These are phyloP conservation scores for Punctularia strigosozonata DNA, from an alignment of 768 basidiomycete species.

Conservation along the genomic window DNA sequence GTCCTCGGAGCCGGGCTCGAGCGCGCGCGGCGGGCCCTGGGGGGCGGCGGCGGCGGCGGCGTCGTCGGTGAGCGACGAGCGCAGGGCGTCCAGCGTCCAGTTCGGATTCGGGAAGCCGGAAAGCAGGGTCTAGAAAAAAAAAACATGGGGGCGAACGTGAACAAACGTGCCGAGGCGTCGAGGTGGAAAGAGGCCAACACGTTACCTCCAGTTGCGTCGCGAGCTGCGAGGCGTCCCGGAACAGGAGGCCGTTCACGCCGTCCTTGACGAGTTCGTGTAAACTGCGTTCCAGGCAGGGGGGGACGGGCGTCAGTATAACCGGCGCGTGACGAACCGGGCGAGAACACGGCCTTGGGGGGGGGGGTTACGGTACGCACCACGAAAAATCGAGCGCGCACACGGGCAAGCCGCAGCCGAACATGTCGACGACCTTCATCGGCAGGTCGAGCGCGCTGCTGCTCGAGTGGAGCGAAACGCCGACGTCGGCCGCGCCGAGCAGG, in stretches of 20 bases:
- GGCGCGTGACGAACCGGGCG: conserved; percentile 1
- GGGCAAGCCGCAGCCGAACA: conserved; percentile 95
- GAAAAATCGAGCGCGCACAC: conserved; percentile 83
- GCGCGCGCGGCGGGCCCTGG: neutral
- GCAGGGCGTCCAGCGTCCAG: conserved; percentile 34
- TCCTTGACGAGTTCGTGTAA: conserved; percentile 80
- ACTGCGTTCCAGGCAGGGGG: conserved; percentile 30
- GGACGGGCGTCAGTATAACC: conserved; percentile 2
- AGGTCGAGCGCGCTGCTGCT: conserved; percentile 87
- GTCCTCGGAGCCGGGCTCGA: conserved; percentile 6
- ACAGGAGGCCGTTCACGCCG: conserved; percentile 75
- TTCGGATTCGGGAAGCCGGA: conserved; percentile 50
- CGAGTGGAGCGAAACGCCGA: conserved; percentile 85
- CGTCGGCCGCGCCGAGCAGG: conserved; percentile 80
- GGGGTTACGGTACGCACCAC: conserved; percentile 43
- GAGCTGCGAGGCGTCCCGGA: conserved; percentile 54
- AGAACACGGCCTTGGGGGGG: neutral
- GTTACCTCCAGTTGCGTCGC: conserved; percentile 61
- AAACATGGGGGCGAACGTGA: neutral
- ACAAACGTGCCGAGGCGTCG: neutral
- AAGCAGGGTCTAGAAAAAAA: conserved; percentile 37
- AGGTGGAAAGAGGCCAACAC: conserved; percentile 2
- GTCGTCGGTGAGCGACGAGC: conserved; percentile 29
- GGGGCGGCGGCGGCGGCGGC: neutral
- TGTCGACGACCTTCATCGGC: conserved; percentile 99